Conservation (phyloP, 768 basidiomycete genomes). For the Paxillus involutus region DNA sequence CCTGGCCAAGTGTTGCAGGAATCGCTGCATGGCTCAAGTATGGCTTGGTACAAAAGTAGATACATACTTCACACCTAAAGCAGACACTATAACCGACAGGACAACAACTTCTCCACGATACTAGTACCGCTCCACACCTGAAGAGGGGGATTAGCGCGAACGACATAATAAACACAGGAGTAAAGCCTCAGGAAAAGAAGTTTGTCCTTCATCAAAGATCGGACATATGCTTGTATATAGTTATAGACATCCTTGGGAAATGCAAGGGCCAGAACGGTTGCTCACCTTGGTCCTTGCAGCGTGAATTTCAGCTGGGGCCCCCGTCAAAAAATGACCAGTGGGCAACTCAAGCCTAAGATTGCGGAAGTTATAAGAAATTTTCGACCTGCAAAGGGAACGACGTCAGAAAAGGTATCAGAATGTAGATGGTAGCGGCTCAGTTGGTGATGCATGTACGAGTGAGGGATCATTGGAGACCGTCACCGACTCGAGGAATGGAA, state of each 20-base stretch:
- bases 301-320: not conserved
- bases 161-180: no score
- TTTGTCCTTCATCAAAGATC: constrained; percentile 57
- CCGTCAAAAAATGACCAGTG: no score
- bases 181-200: constrained; percentile 46
- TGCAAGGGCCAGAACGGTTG: not conserved
- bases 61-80: no score
- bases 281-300: constrained; percentile 7
- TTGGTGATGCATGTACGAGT: constrained; percentile 78
- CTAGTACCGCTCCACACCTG: no score
- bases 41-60: no score
- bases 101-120: no score
- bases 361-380: not conserved
- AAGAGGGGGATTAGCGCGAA: no score
- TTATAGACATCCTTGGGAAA: constrained; percentile 48
- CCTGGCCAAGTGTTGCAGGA: no score
- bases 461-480: constrained; percentile 64
- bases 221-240: constrained; percentile 76
- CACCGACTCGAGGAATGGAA: constrained; percentile 74
- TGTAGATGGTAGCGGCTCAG: constrained; percentile 34
- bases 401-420: constrained; percentile 10
- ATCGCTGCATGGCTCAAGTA: no score
- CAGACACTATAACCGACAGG: no score
- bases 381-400: not conserved
- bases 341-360: no score